These are phyloP conservation scores for Nevesoporus exiguus DNA, from an alignment of 768 basidiomycete genomes.

Conservation along the genomic window DNA sequence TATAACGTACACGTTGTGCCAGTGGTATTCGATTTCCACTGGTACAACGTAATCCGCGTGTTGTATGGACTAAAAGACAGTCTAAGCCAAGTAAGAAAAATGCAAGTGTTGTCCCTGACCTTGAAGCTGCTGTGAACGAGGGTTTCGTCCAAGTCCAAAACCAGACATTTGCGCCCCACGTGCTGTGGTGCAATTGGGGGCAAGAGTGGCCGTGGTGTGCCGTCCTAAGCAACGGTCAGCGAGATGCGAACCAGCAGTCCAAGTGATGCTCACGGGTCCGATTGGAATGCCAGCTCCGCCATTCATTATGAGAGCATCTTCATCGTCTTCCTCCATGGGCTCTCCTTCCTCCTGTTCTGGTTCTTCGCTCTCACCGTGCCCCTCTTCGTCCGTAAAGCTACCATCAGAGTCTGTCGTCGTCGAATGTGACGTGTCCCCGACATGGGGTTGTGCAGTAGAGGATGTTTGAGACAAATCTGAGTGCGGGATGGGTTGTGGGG, in stretches of 20 bases:
- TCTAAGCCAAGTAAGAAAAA: slow-evolving; percentile 10
- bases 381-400: slow-evolving; percentile 60
- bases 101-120: slow-evolving; percentile 43
- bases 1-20: slow-evolving; percentile 98
- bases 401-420: slow-evolving; percentile 33
- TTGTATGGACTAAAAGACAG: slow-evolving; percentile 66
- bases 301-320: slow-evolving; percentile 81
- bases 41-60: slow-evolving; percentile 98
- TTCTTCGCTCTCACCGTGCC: slow-evolving; percentile 66
- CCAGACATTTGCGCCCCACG: slow-evolving; percentile 88
- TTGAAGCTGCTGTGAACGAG: slow-evolving; percentile 98
- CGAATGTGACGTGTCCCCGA: slow-evolving; percentile 30
- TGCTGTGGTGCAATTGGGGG: slow-evolving; percentile 80
- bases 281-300: slow-evolving; percentile 95
- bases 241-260: background rate
- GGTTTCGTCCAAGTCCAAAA: slow-evolving; percentile 96
- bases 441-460: slow-evolving; percentile 27
- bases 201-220: slow-evolving; percentile 79
- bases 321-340: slow-evolving; percentile 77
- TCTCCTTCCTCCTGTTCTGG: slow-evolving; percentile 58
- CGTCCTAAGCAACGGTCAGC: slow-evolving; percentile 55
- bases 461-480: slow-evolving; percentile 24
- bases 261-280: slow-evolving; percentile 67
- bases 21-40: slow-evolving; percentile 97
- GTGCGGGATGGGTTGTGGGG: slow-evolving; percentile 24